Percentiles rank a stretch among this genome's conserved stretches.
Evolutionary conservation across 1,284 basidiomycete species (phyloP).

Genomic region (Rhodotorula sp.): DNA sequence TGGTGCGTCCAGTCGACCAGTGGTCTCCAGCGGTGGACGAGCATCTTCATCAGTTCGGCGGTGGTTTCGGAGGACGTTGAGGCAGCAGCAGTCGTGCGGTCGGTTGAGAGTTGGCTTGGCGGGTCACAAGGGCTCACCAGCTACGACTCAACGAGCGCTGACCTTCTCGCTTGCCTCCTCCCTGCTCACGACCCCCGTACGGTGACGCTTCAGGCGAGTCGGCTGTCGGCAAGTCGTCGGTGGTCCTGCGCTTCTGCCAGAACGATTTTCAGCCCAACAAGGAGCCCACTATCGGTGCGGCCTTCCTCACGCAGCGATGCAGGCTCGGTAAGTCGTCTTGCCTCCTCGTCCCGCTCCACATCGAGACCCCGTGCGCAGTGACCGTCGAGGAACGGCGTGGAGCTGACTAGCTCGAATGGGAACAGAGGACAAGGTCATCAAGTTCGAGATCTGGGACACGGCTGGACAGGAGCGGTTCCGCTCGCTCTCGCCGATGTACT

Average conservation of each 20-base stretch:
- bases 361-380: neutral
- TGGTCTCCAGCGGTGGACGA: too few relatives aligned
- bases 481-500: slow-evolving; percentile 85
- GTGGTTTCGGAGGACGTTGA: too few relatives aligned
- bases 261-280: slow-evolving; percentile 96
- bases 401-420: neutral
- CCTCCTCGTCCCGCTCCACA: neutral
- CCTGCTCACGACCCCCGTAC: neutral
- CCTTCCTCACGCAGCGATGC: slow-evolving; percentile 58
- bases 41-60: too few relatives aligned
- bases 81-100: too few relatives aligned
- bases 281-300: slow-evolving; percentile 84
- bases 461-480: slow-evolving; percentile 94
- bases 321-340: slow-evolving; percentile 29
- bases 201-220: slow-evolving; percentile 66
- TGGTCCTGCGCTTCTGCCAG: slow-evolving; percentile 93
- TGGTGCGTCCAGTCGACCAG: slow-evolving; percentile 21
- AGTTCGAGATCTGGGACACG: slow-evolving; percentile 96
- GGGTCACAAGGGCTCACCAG: neutral
- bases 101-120: too few relatives aligned
- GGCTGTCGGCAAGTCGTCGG: slow-evolving; percentile 98
- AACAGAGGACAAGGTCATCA: slow-evolving; percentile 77
- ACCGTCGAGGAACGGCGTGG: neutral
- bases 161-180: neutral
- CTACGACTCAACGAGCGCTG: neutral